phyloP scores from a whole-genome alignment of 2,329 filamentous ascomycete genomes.

The Fusarium camptoceras region DNA sequence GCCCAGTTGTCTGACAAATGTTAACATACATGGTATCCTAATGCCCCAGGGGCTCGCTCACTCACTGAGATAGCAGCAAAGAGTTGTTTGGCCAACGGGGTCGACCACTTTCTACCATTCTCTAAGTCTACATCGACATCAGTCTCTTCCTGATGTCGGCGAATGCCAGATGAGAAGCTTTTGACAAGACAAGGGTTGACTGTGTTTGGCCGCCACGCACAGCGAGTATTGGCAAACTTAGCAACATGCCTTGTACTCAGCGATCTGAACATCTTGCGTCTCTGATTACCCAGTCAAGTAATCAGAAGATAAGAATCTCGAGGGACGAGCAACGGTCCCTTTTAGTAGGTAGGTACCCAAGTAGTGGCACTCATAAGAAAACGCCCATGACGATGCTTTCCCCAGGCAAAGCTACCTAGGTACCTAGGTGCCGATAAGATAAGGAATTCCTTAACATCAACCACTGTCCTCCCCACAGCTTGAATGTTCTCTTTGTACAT shows the following conservation, averaged over 20 bases:
- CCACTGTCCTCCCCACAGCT: constrained; percentile 9
- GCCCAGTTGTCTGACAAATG: constrained; percentile 74
- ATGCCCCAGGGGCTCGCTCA: not conserved
- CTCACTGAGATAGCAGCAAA: constrained; percentile 84
- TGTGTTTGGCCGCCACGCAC: constrained; percentile 14
- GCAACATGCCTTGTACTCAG: constrained; percentile 19
- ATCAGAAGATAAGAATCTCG: not conserved
- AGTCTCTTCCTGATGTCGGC: constrained; percentile 26
- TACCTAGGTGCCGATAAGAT: constrained; percentile 40
- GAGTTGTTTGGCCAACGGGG: constrained; percentile 87
- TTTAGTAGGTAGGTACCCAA: constrained; percentile 1
- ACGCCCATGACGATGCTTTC: constrained; percentile 34
- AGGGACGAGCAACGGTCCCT: not conserved
- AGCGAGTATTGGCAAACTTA: constrained; percentile 27
- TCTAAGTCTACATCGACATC: constrained; percentile 37
- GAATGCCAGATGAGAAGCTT: constrained; percentile 45
- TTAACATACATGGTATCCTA: not conserved
- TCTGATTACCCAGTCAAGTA: not conserved
- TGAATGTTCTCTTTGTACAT: not conserved
- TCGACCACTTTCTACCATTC: constrained; percentile 82
- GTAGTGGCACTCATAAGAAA: constrained; percentile 22
- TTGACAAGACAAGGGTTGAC: constrained; percentile 28
- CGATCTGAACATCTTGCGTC: constrained; percentile 36
- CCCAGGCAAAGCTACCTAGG: constrained; percentile 5
- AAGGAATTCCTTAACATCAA: constrained; percentile 28